Evolutionary conservation across 2,329 filamentous ascomycete genomes (phyloP).

Genomic region (Penicillium sp.): DNA sequence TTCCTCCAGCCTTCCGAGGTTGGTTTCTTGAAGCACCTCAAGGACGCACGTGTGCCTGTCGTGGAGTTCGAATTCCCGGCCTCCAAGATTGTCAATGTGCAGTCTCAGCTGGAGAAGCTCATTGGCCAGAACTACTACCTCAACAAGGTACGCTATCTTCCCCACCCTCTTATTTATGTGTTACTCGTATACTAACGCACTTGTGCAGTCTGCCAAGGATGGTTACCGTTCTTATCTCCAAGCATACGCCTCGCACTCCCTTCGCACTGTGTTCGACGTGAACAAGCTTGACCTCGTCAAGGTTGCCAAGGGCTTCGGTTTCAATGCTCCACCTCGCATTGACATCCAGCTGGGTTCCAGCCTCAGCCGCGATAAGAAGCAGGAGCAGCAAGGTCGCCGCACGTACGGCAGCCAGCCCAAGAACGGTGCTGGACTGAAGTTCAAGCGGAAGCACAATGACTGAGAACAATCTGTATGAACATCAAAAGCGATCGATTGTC

Average conservation of each 20-base stretch:
- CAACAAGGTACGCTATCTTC: constrained; percentile 64
- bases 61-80: constrained; percentile 94
- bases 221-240: constrained; percentile 89
- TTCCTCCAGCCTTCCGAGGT: constrained; percentile 92
- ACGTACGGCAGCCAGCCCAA: constrained; percentile 77
- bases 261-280: constrained; percentile 82
- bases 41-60: constrained; percentile 86
- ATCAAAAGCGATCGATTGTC: constrained; percentile 26
- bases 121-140: constrained; percentile 96
- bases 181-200: neutral
- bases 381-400: constrained; percentile 57
- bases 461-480: constrained; percentile 25
- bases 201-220: constrained; percentile 60
- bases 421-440: constrained; percentile 55
- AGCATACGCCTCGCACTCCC: constrained; percentile 84
- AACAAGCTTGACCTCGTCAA: constrained; percentile 79
- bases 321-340: constrained; percentile 71
- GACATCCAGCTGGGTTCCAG: constrained; percentile 77
- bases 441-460: constrained; percentile 50
- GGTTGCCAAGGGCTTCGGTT: constrained; percentile 82
- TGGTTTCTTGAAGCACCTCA: constrained; percentile 87
- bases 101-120: constrained; percentile 89
- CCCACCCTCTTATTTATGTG: neutral
- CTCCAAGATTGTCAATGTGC: constrained; percentile 87
- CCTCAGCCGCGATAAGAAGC: constrained; percentile 72